These are phyloP conservation scores for Nepenthes alata DNA, from an alignment of 179 eudicot genomes.

Conservation along the genomic window DNA sequence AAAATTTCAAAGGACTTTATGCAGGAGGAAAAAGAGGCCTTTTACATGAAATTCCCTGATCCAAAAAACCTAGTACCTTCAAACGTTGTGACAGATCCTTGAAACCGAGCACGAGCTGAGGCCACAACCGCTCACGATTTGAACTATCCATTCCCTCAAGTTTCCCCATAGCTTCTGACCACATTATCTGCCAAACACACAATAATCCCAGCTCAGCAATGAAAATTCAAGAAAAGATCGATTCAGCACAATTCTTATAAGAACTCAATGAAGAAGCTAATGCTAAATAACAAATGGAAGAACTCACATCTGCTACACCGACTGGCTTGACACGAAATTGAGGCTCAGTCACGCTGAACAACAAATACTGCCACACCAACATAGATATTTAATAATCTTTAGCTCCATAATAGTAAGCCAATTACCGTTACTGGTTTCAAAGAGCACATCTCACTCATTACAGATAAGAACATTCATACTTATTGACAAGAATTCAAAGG, in stretches of 20 bases:
- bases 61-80: constrained; percentile 35
- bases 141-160: constrained; percentile 96
- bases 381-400: constrained; percentile 1
- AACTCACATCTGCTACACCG: constrained; percentile 88
- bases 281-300: not conserved
- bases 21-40: no score
- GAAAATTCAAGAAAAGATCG: constrained; percentile 1
- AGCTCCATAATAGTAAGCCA: not conserved
- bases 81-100: constrained; percentile 93
- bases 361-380: constrained; percentile 62
- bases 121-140: constrained; percentile 89
- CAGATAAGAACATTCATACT: no score
- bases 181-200: constrained; percentile 68
- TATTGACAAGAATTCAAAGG: no score
- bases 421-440: not conserved
- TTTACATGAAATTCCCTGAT: not conserved
- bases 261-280: not conserved
- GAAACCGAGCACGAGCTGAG: constrained; percentile 86
- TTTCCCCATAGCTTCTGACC: constrained; percentile 97
- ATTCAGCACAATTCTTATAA: not conserved
- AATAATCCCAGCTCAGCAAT: constrained; percentile 27
- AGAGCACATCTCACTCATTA: not conserved
- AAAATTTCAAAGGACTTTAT: no score
- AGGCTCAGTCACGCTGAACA: constrained; percentile 87
- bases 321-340: constrained; percentile 66